These are phyloP conservation scores for Ceratocystis variospora DNA, from an alignment of 2,329 filamentous ascomycete species.

Conservation along the genomic window DNA sequence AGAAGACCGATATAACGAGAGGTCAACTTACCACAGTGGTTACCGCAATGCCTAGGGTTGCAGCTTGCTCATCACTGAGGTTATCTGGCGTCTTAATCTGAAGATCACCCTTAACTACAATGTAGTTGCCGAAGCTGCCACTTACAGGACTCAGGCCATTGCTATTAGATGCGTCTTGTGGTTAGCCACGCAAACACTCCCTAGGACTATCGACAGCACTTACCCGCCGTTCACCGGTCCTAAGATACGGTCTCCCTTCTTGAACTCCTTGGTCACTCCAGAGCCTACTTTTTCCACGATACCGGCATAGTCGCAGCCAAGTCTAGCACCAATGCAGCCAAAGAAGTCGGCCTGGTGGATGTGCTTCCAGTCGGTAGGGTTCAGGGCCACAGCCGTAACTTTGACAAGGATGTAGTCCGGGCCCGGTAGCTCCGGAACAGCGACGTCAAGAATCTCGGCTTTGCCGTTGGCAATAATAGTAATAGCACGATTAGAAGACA, in stretches of 20 bases:
- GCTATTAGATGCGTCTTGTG: constrained; percentile 16
- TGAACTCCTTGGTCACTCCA: constrained; percentile 31
- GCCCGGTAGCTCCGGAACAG: constrained; percentile 20
- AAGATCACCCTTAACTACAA: constrained; percentile 29
- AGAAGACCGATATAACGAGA: background rate
- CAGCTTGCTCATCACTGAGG: constrained; percentile 34
- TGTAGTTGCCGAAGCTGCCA: constrained; percentile 32
- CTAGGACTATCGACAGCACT: constrained; percentile 10
- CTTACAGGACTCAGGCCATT: constrained; percentile 25
- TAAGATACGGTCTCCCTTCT: constrained; percentile 35
- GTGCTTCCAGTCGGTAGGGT: constrained; percentile 29
- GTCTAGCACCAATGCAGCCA: constrained; percentile 21
- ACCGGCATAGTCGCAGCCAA: constrained; percentile 37
- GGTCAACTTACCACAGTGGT: constrained; percentile 28
- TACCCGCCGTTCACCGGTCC: constrained; percentile 30
- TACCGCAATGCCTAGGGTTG: constrained; percentile 33
- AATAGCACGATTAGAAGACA: constrained; percentile 15
- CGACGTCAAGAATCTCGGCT: constrained; percentile 25
- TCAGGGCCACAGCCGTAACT: constrained; percentile 28
- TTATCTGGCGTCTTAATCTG: constrained; percentile 33
- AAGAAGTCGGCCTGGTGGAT: constrained; percentile 23
- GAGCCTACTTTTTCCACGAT: constrained; percentile 34
- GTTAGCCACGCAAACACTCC: background rate
- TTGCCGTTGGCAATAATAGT: constrained; percentile 17
- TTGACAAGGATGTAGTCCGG: constrained; percentile 27